These are phyloP conservation scores for Crucibulum laeve DNA, from an alignment of 768 basidiomycete species.

Conservation along the genomic window DNA sequence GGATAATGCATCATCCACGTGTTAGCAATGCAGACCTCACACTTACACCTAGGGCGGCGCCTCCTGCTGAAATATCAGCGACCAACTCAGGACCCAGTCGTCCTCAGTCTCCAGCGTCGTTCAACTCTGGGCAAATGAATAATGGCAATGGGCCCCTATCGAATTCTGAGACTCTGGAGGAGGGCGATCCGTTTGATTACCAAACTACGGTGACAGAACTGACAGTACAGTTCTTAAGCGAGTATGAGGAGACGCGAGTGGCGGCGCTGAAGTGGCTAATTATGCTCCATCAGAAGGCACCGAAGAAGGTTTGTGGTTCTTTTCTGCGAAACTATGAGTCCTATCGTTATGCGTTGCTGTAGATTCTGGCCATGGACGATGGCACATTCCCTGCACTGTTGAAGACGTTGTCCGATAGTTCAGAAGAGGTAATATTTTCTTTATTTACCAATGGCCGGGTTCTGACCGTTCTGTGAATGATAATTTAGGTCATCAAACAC, in stretches of 20 bases:
- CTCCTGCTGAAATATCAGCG: conserved; percentile 27
- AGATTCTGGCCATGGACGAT: conserved; percentile 96
- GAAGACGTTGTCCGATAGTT: conserved; percentile 93
- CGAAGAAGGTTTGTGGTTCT: conserved; percentile 67
- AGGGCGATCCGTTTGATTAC: conserved; percentile 82
- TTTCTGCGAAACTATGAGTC: background rate
- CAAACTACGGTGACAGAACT: conserved; percentile 89
- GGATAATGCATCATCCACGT: conserved; percentile 8
- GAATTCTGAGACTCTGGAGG: conserved; percentile 30
- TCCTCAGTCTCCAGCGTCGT: conserved; percentile 59
- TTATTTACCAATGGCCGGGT: background rate
- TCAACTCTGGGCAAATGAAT: conserved; percentile 34
- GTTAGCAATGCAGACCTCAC: conserved; percentile 31
- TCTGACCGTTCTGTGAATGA: conserved; percentile 2
- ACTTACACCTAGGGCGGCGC: conserved; percentile 28
- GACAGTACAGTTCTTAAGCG: conserved; percentile 91
- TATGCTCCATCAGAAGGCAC: conserved; percentile 98
- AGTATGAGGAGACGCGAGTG: conserved; percentile 94
- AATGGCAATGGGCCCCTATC: conserved; percentile 26
- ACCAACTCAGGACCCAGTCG: conserved; percentile 37
- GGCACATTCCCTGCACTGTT: conserved; percentile 94
- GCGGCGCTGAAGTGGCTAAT: conserved; percentile 96
- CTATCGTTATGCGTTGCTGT: conserved; percentile 1
- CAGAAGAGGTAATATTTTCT: conserved; percentile 69
- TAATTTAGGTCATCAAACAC: conserved; percentile 84